Conservation (phyloP, 164 flowering plant genomes). For the Aristolochia californica region DNA sequence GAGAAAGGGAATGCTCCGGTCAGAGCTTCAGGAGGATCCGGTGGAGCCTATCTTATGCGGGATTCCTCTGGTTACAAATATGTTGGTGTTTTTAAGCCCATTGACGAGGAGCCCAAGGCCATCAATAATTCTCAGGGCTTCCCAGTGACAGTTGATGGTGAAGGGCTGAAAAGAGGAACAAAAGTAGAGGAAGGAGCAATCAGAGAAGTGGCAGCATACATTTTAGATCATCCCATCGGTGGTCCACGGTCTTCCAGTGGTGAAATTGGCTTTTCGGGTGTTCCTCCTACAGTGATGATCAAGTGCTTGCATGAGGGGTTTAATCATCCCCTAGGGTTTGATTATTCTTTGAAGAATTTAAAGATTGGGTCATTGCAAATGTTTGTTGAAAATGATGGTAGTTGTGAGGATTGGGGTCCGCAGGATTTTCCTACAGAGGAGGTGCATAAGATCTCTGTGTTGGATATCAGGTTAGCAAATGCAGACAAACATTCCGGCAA, state of each 20-base stretch:
- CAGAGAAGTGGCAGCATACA: slow-evolving; percentile 69
- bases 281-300: slow-evolving; percentile 60
- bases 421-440: slow-evolving; percentile 56
- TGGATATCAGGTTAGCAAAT: slow-evolving; percentile 73
- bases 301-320: slow-evolving; percentile 52
- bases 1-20: slow-evolving; percentile 43
- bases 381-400: slow-evolving; percentile 59
- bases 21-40: slow-evolving; percentile 56
- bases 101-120: slow-evolving; percentile 79
- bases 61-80: slow-evolving; percentile 30
- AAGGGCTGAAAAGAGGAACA: slow-evolving; percentile 72
- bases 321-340: slow-evolving; percentile 46
- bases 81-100: slow-evolving; percentile 60
- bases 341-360: slow-evolving; percentile 14
- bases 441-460: slow-evolving; percentile 65
- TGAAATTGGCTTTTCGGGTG: slow-evolving; percentile 58
- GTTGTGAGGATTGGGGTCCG: slow-evolving; percentile 82
- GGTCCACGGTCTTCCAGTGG: slow-evolving; percentile 29
- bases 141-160: slow-evolving; percentile 49
- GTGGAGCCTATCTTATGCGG: slow-evolving; percentile 71
- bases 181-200: slow-evolving; percentile 72
- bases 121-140: slow-evolving; percentile 53
- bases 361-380: slow-evolving; percentile 70
- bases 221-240: slow-evolving; percentile 58
- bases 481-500: slow-evolving; percentile 81